Evolutionary conservation across 2,329 filamentous ascomycete species (phyloP).

Genomic region (Gnomoniopsis smithogilvyi): DNA sequence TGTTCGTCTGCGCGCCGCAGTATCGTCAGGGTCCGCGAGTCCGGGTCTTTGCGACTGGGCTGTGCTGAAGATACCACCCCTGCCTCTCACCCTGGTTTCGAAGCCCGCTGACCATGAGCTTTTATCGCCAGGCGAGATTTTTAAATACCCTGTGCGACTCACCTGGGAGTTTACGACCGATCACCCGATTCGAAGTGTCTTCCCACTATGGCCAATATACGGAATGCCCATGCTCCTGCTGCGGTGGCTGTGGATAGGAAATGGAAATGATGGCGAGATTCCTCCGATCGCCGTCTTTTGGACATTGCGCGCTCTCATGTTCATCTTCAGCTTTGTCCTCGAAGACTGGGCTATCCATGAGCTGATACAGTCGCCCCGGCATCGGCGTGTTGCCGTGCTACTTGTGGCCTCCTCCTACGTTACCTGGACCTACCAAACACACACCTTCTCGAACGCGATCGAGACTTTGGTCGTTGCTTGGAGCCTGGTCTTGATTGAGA

Average conservation of each 20-base stretch:
- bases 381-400: constrained; percentile 71
- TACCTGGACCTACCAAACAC: constrained; percentile 97
- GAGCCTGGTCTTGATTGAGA: constrained; percentile 87
- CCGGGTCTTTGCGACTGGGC: not conserved
- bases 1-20: not conserved
- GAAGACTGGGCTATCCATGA: constrained; percentile 98
- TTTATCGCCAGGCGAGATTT: constrained; percentile 72
- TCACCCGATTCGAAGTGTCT: constrained; percentile 88
- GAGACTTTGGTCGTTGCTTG: constrained; percentile 91
- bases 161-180: constrained; percentile 96
- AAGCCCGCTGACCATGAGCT: constrained; percentile 4
- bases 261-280: constrained; percentile 71
- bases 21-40: not conserved
- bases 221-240: constrained; percentile 90
- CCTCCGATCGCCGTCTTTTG: constrained; percentile 88
- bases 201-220: constrained; percentile 94
- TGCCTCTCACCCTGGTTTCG: too few relatives aligned
- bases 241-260: constrained; percentile 88
- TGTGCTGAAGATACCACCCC: not conserved
- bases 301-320: constrained; percentile 85
- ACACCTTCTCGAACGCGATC: constrained; percentile 97
- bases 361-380: constrained; percentile 71
- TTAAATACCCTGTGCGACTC: constrained; percentile 81
- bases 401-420: constrained; percentile 95
- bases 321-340: constrained; percentile 89